A percentile compares a stretch with the other conserved stretches of the same genome.
Conservation (phyloP, 1,284 basidiomycete species). For the Bondarzewia mesenterica region DNA sequence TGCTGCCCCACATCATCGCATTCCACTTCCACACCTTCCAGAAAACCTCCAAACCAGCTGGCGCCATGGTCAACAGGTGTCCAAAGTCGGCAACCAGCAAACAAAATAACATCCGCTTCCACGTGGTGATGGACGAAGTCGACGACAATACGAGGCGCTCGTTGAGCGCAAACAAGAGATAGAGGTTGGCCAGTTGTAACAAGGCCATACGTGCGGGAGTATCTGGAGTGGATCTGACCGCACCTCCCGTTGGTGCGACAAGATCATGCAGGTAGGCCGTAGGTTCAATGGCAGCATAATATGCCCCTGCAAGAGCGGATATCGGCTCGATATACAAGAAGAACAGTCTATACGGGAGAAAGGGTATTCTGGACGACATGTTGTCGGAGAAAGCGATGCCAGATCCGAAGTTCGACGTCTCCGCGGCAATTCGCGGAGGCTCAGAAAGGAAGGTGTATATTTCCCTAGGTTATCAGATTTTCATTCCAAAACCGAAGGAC, state of each 20-base stretch:
- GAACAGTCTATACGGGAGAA: slow-evolving; percentile 31
- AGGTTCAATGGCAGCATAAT: slow-evolving; percentile 35
- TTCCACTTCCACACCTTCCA: slow-evolving; percentile 36
- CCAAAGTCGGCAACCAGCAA: slow-evolving; percentile 43
- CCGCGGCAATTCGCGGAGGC: too few relatives aligned
- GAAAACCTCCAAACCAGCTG: slow-evolving; percentile 34
- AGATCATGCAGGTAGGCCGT: slow-evolving; percentile 32
- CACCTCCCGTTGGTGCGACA: slow-evolving; percentile 18
- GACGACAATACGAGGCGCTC: slow-evolving; percentile 42
- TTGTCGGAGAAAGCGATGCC: too few relatives aligned
- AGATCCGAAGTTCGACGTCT: too few relatives aligned
- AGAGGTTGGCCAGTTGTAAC: slow-evolving; percentile 42
- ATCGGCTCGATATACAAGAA: slow-evolving; percentile 46
- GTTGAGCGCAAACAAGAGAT: slow-evolving; percentile 45
- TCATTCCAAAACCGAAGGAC: too few relatives aligned
- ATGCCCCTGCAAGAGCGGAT: slow-evolving; percentile 40
- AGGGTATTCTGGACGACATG: slow-evolving; percentile 3
- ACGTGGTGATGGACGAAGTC: slow-evolving; percentile 30
- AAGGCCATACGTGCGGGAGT: slow-evolving; percentile 33
- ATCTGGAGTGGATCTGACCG: slow-evolving; percentile 15
- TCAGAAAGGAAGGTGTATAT: neutral
- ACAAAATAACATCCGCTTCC: slow-evolving; percentile 35
- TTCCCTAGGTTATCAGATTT: neutral
- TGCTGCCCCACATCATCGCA: slow-evolving; percentile 45
- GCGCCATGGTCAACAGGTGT: slow-evolving; percentile 38